These are phyloP conservation scores for Leishmania gerbilli DNA, from an alignment of 208 protist genomes.

Conservation along the genomic window DNA sequence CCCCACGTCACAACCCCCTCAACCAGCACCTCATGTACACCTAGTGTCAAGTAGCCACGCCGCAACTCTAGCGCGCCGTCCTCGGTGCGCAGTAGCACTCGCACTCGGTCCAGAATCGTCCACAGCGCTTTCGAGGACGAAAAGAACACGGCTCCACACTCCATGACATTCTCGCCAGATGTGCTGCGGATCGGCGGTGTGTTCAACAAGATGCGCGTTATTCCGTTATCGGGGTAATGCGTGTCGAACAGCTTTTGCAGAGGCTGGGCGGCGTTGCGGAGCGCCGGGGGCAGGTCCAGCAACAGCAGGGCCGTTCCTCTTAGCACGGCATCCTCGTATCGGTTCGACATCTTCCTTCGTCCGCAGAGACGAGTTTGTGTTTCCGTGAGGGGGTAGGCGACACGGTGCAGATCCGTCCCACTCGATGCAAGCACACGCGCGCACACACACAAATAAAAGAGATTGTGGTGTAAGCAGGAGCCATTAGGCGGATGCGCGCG, in stretches of 20 bases:
- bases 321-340: slow-evolving; percentile 50
- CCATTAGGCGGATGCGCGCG: not conserved
- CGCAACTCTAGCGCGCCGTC: slow-evolving; percentile 45
- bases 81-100: slow-evolving; percentile 24
- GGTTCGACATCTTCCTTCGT: slow-evolving; percentile 13
- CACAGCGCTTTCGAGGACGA: slow-evolving; percentile 13
- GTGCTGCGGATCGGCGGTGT: slow-evolving; percentile 16
- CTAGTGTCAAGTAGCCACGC: slow-evolving; percentile 50
- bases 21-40: slow-evolving; percentile 49
- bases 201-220: slow-evolving; percentile 23
- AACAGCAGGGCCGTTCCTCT: slow-evolving; percentile 50
- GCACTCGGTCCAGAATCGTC: slow-evolving; percentile 21
- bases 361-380: not conserved
- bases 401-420: not conserved
- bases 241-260: slow-evolving; percentile 30
- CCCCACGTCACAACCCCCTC: slow-evolving; percentile 50
- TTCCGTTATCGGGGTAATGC: slow-evolving; percentile 28
- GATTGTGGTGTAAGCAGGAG: not conserved
- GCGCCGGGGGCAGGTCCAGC: slow-evolving; percentile 31
- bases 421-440: not conserved
- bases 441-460: not conserved
- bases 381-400: not conserved
- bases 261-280: slow-evolving; percentile 12
- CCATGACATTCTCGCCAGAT: slow-evolving; percentile 22
- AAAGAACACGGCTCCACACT: slow-evolving; percentile 31